phyloP scores from a whole-genome alignment of 2,329 filamentous ascomycete species.

The Mycosphaerelloides madeirae region DNA sequence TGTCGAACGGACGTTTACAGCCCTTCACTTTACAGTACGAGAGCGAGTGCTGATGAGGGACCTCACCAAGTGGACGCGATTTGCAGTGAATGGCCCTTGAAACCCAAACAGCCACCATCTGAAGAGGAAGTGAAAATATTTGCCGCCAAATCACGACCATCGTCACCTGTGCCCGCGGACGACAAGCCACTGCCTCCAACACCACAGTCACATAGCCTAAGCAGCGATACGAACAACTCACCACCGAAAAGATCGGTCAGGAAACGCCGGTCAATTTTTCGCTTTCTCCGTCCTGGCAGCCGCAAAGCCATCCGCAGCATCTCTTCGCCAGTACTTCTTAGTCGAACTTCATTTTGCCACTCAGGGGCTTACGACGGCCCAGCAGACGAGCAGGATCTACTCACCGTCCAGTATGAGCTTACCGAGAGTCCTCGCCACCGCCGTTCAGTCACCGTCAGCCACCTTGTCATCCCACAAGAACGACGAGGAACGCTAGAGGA shows the following conservation, averaged over 20 bases:
- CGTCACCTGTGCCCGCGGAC: neutral
- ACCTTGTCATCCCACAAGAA: conserved; percentile 4
- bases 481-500: conserved; percentile 24
- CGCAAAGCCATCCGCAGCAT: conserved; percentile 22
- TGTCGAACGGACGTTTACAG: conserved; percentile 4
- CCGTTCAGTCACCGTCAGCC: neutral
- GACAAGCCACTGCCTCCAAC: conserved; percentile 2
- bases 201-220: too few relatives aligned
- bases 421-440: conserved; percentile 6
- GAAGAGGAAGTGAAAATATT: neutral
- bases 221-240: conserved; percentile 4
- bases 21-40: conserved; percentile 8
- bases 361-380: conserved; percentile 2
- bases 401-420: conserved; percentile 9
- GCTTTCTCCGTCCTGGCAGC: conserved; percentile 24
- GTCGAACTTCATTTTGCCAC: neutral
- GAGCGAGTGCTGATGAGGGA: conserved; percentile 2
- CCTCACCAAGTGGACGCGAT: conserved; percentile 2
- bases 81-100: conserved; percentile 11
- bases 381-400: conserved; percentile 3
- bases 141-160: neutral
- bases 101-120: neutral
- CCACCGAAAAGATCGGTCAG: conserved; percentile 21
- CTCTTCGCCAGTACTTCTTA: conserved; percentile 19
- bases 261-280: conserved; percentile 29